These are phyloP conservation scores for Ramaria sp. DNA, from an alignment of 768 basidiomycete genomes.

Conservation along the genomic window DNA sequence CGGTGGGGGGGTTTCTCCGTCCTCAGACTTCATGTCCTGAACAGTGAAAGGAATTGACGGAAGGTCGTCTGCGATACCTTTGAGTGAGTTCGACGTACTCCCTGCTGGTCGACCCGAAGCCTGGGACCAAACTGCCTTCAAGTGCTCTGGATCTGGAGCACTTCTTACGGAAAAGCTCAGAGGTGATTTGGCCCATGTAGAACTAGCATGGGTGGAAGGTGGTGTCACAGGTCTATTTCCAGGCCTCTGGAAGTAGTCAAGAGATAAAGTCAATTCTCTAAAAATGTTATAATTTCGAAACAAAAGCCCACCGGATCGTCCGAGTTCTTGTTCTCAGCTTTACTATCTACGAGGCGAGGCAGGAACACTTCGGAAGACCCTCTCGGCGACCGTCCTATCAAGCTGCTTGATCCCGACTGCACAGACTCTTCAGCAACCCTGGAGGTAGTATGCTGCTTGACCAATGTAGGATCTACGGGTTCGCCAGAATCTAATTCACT, in stretches of 20 bases:
- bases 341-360: constrained; percentile 21
- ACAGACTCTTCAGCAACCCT: not conserved
- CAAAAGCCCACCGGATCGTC: constrained; percentile 41
- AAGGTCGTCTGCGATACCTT: constrained; percentile 76
- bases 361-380: constrained; percentile 12
- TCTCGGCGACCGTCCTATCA: not conserved
- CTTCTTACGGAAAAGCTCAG: constrained; percentile 45
- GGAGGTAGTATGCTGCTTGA: not conserved
- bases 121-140: constrained; percentile 80
- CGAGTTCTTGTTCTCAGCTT: constrained; percentile 37
- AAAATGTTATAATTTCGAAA: not conserved
- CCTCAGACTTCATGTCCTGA: constrained; percentile 81
- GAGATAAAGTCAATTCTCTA: constrained; percentile 21
- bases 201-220: constrained; percentile 7
- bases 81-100: constrained; percentile 66
- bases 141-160: constrained; percentile 65
- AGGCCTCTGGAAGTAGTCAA: constrained; percentile 31
- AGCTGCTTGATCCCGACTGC: not conserved
- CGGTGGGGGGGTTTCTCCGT: constrained; percentile 70
- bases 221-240: constrained; percentile 26
- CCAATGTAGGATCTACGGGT: not conserved
- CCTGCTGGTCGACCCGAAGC: constrained; percentile 52
- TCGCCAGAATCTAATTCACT: constrained; percentile 52
- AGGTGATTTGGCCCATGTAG: constrained; percentile 25
- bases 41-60: constrained; percentile 69